These are phyloP conservation scores for Cystobasidium onofrii DNA, from an alignment of 768 basidiomycete genomes.

Conservation along the genomic window DNA sequence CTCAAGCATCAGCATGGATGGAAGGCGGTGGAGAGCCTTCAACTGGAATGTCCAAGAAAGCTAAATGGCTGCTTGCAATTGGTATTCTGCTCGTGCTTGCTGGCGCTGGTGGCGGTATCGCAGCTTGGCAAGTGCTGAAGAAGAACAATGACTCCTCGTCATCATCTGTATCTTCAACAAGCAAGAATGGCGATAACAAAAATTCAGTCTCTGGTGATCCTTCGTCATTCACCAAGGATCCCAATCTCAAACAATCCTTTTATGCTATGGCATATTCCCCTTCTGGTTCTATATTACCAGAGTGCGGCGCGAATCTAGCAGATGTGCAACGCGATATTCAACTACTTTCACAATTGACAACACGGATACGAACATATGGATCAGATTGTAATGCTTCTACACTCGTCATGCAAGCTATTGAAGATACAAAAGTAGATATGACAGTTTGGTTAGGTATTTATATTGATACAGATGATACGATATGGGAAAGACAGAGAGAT, in stretches of 20 bases:
- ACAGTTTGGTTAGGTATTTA: conserved; percentile 77
- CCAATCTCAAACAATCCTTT: conserved; percentile 27
- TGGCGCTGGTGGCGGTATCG: conserved; percentile 27
- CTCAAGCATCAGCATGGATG: conserved; percentile 22
- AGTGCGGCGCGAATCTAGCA: conserved; percentile 35
- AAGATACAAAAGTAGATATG: conserved; percentile 80
- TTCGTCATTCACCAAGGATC: conserved; percentile 21
- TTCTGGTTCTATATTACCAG: conserved; percentile 6
- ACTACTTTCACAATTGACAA: conserved; percentile 41
- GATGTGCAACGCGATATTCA: conserved; percentile 40
- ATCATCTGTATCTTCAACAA: neutral
- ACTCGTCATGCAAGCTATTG: conserved; percentile 69
- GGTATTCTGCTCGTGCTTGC: conserved; percentile 14
- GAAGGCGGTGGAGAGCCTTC: conserved; percentile 23
- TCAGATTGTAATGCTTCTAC: conserved; percentile 43
- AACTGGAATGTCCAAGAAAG: neutral
- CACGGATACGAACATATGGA: conserved; percentile 38
- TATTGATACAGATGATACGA: conserved; percentile 55
- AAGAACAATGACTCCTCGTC: neutral
- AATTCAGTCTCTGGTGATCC: conserved; percentile 6
- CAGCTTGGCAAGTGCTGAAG: conserved; percentile 12
- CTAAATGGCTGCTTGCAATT: conserved; percentile 9
- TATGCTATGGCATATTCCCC: conserved; percentile 30
- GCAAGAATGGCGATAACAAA: neutral
- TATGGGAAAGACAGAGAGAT: conserved; percentile 66